Conservation (phyloP, 2,329 filamentous ascomycete genomes). For the Tolypocladium album region DNA sequence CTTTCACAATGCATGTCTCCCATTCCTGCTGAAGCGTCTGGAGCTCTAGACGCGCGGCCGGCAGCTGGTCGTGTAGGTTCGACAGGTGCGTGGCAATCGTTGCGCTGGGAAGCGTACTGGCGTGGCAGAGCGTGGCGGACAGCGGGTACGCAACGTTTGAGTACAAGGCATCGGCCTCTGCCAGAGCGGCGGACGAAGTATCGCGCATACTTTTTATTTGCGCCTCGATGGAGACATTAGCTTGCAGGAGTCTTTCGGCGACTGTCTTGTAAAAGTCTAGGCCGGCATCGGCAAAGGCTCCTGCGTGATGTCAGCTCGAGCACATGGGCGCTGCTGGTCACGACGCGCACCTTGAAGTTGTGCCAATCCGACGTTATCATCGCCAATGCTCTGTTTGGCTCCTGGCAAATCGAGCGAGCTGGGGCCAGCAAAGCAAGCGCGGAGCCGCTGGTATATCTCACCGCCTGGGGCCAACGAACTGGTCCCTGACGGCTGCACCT, state of each 20-base stretch:
- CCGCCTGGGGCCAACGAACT: constrained; percentile 1
- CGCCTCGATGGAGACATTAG: constrained; percentile 10
- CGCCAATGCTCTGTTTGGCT: not conserved
- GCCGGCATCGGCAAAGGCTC: constrained; percentile 12
- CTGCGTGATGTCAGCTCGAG: constrained; percentile 1
- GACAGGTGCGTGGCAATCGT: constrained; percentile 15
- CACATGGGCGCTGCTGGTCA: not conserved
- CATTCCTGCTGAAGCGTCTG: constrained; percentile 11
- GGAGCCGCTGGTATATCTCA: constrained; percentile 14
- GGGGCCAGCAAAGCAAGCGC: constrained; percentile 7
- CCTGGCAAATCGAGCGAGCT: not conserved
- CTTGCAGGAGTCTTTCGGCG: constrained; percentile 10
- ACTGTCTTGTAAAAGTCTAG: constrained; percentile 9
- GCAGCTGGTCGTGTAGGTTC: constrained; percentile 10
- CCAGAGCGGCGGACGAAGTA: constrained; percentile 7
- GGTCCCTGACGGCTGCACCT: constrained; percentile 1
- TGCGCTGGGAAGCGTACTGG: constrained; percentile 9
- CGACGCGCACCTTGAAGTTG: constrained; percentile 10
- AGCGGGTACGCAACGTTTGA: constrained; percentile 20
- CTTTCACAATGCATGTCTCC: constrained; percentile 11
- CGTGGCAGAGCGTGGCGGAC: constrained; percentile 19
- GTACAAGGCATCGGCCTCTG: constrained; percentile 14
- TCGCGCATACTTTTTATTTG: constrained; percentile 10
- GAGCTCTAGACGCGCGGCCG: constrained; percentile 12
- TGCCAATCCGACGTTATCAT: not conserved